Percentiles rank a stretch among this genome's conserved stretches.
Evolutionary conservation across 805 yeast species (phyloP).

Genomic region (Hanseniaspora jakobsenii): DNA sequence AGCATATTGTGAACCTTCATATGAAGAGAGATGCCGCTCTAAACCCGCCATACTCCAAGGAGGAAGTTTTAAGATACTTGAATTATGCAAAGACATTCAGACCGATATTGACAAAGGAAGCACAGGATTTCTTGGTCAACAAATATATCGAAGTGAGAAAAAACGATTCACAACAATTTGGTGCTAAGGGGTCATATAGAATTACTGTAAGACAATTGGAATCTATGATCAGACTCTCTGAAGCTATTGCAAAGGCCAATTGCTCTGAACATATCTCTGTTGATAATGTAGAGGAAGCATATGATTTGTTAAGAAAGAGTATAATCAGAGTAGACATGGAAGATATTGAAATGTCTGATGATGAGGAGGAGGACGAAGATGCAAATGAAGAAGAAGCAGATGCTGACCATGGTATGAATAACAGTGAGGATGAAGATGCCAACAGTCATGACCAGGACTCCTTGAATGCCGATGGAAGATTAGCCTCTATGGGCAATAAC

Average conservation of each 20-base stretch:
- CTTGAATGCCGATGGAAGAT: no score
- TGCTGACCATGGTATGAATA: conserved; percentile 37
- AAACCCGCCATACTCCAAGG: conserved; percentile 77
- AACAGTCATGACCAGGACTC: conserved; percentile 16
- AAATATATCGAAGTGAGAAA: conserved; percentile 75
- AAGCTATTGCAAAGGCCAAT: conserved; percentile 94
- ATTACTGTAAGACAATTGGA: conserved; percentile 96
- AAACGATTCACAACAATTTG: conserved; percentile 82
- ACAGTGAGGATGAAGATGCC: conserved; percentile 19
- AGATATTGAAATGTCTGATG: conserved; percentile 78
- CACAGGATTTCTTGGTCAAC: conserved; percentile 62
- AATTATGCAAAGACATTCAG: conserved; percentile 86
- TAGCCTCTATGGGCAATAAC: no score
- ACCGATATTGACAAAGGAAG: conserved; percentile 73
- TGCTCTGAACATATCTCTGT: conserved; percentile 82
- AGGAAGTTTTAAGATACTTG: conserved; percentile 77
- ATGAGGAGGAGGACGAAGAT: conserved; percentile 23
- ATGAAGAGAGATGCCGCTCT: conserved; percentile 85
- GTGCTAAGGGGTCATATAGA: conserved; percentile 67
- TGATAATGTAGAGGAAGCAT: conserved; percentile 83
- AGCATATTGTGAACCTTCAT: conserved; percentile 85
- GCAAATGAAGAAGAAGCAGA: conserved; percentile 24
- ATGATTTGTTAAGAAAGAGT: conserved; percentile 75
- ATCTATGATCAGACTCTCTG: conserved; percentile 82
- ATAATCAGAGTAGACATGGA: conserved; percentile 90